Percentiles rank a stretch among this genome's conserved stretches.
phyloP scores from a whole-genome alignment of 2,329 filamentous ascomycete genomes.

The Achaetomium macrosporum region DNA sequence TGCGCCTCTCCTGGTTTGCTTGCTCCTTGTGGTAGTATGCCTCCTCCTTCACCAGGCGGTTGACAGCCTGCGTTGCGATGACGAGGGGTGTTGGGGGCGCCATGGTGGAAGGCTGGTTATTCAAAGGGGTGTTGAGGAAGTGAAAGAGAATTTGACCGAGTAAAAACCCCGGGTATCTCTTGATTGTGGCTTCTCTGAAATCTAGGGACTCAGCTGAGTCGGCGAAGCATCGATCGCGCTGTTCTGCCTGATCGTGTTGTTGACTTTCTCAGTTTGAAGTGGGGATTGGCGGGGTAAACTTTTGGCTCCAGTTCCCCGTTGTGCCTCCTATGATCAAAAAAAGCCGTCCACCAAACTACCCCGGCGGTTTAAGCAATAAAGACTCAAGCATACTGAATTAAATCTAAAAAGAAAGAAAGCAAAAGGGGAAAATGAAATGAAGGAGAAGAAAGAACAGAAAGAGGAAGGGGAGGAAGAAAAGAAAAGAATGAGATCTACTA shows the following conservation, averaged over 20 bases:
- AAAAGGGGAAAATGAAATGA: too few relatives aligned
- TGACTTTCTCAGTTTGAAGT: constrained; percentile 12
- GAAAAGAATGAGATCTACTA: too few relatives aligned
- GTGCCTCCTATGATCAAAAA: too few relatives aligned
- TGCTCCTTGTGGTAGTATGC: constrained; percentile 84
- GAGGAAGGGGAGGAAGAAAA: too few relatives aligned
- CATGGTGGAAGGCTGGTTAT: constrained; percentile 48
- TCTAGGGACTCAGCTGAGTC: too few relatives aligned
- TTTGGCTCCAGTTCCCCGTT: constrained; percentile 3
- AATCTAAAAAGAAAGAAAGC: too few relatives aligned
- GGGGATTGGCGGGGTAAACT: constrained; percentile 26
- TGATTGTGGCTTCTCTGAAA: not conserved
- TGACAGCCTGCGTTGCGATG: constrained; percentile 74
- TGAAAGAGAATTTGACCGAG: too few relatives aligned
- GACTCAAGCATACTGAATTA: too few relatives aligned
- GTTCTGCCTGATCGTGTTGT: constrained; percentile 11
- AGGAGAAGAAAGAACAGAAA: too few relatives aligned
- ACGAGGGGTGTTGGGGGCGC: constrained; percentile 67
- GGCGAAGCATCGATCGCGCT: not conserved
- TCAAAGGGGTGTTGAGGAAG: not conserved
- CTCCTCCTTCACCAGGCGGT: constrained; percentile 87
- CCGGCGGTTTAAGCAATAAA: too few relatives aligned
- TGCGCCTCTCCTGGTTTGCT: constrained; percentile 63
- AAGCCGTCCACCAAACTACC: too few relatives aligned
- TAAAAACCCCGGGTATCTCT: not conserved